Evolutionary conservation across 2,329 filamentous ascomycete genomes (phyloP).

Genomic region (Aspergillus sp.): DNA sequence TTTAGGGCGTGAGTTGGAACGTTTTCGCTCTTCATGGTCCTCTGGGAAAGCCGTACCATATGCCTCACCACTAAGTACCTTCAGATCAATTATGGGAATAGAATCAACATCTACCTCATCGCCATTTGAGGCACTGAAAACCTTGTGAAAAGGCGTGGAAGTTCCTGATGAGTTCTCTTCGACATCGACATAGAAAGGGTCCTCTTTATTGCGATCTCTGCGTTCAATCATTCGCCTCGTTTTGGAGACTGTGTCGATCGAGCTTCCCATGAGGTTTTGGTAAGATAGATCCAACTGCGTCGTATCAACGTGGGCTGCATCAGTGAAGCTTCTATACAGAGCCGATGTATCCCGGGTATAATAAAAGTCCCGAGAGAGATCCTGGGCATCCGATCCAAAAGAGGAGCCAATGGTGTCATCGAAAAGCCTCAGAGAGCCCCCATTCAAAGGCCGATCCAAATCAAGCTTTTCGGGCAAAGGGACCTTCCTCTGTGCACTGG

Average conservation of each 20-base stretch:
- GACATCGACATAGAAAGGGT: constrained; percentile 82
- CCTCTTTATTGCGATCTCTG: constrained; percentile 74
- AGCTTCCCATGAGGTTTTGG: constrained; percentile 25
- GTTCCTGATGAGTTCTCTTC: constrained; percentile 49
- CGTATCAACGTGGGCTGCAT: constrained; percentile 9
- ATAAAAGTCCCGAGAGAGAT: constrained; percentile 33
- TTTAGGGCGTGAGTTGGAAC: constrained; percentile 41
- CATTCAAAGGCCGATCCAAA: constrained; percentile 73
- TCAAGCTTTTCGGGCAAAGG: constrained; percentile 68
- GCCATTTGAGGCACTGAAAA: constrained; percentile 63
- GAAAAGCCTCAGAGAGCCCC: constrained; percentile 61
- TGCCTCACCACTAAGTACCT: constrained; percentile 53
- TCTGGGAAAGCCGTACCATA: constrained; percentile 3
- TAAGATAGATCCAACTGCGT: constrained; percentile 26
- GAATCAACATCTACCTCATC: constrained; percentile 82
- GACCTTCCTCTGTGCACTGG: constrained; percentile 75
- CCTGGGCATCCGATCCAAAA: constrained; percentile 42
- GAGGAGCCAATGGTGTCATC: constrained; percentile 45
- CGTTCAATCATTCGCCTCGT: constrained; percentile 69
- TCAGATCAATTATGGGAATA: constrained; percentile 91
- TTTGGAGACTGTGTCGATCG: constrained; percentile 66
- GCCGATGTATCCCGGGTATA: constrained; percentile 22
- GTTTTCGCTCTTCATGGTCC: constrained; percentile 19
- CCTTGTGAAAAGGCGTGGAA: constrained; percentile 71
- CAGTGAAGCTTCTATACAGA: constrained; percentile 14